Evolutionary conservation across 1,284 basidiomycete genomes (phyloP), one percentile per base, ranked within the genome.

Genomic region (Trametes sp.): DNA sequence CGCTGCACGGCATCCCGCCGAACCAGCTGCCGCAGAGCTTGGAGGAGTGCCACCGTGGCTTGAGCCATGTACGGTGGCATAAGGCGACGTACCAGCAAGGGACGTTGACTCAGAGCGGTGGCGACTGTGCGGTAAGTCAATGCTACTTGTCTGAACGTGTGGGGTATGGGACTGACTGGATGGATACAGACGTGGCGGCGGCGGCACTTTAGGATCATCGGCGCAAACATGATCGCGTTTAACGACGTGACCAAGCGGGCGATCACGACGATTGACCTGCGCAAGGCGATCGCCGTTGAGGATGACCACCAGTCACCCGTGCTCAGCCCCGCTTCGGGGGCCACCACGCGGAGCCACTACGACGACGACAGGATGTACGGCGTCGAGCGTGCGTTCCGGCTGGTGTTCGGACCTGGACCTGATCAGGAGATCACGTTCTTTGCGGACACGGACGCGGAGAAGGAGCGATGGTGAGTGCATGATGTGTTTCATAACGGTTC

Each of bases 201-300:
- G 51, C 87, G 97, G 45, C 88, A 90, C 63, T 85, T 98, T 66
- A 88, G 95, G 46, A 85, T 98, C 7, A 90, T 95, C 56, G 96
- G 97, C 5, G 87, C 92, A 14, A 92, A 87, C 69, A 82, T 98
- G 49, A 85, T 98, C 50, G 95, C 96, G 1, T 97, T 93, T 80
- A 97, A 94, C 72, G 95, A 98, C 71, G 89, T 98, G 4, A 98
- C 97, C 26, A 95, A 93, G 81, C 93, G 90, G 70, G 89, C 94
- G 1, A 96, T 90, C 1, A 88, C 94, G 23, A 95, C 92, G 33
- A 98, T 98, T 68, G 94, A 98, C 75, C 82, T 99, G 21, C 90
- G 92, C 74, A 92, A 95, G 75, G 95, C 94, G 6, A 80, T 88
- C 6, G 79, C 83, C 0, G 83, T 98, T 3, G 87, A 92, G 66